Evolutionary conservation across 345 rosid genomes (phyloP).

Genomic region (Rhodamnia argentea): DNA sequence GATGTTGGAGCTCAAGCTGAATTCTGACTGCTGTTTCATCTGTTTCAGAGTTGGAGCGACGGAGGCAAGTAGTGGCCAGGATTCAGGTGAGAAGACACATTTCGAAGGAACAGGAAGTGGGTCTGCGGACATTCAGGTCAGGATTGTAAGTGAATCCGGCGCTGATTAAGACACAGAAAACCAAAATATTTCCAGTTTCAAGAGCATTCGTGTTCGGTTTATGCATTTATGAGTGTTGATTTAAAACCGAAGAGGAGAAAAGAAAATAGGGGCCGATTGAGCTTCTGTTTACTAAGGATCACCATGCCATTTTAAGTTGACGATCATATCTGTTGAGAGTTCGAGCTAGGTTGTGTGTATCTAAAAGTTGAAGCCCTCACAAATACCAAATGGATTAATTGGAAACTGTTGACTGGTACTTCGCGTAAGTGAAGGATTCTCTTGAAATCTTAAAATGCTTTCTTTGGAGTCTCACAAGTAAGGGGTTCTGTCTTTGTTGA

Average conservation of each 20-base stretch:
- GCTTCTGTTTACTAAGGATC: neutral
- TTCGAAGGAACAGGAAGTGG: neutral
- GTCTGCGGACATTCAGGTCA: neutral
- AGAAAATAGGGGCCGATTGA: neutral
- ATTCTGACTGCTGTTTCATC: neutral
- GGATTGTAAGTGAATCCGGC: neutral
- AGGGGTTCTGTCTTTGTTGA: neutral
- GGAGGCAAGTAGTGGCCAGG: neutral
- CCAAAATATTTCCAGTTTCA: neutral
- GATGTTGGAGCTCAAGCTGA: neutral
- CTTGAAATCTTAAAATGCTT: neutral
- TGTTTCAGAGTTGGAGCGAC: neutral
- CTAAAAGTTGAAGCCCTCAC: neutral
- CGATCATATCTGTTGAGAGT: neutral
- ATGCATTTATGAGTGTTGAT: neutral
- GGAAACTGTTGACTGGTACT: neutral
- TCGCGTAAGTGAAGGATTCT: neutral
- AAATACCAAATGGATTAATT: neutral
- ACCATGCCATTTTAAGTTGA: neutral
- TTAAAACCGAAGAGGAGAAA: neutral
- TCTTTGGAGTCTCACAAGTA: neutral
- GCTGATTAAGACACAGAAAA: neutral
- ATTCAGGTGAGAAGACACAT: neutral
- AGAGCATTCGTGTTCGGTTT: neutral
- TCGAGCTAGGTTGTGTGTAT: neutral